Evolutionary conservation across 1,284 basidiomycete species (phyloP), one percentile per base, ranked within the genome.

Genomic region (Omphalotus olearius): DNA sequence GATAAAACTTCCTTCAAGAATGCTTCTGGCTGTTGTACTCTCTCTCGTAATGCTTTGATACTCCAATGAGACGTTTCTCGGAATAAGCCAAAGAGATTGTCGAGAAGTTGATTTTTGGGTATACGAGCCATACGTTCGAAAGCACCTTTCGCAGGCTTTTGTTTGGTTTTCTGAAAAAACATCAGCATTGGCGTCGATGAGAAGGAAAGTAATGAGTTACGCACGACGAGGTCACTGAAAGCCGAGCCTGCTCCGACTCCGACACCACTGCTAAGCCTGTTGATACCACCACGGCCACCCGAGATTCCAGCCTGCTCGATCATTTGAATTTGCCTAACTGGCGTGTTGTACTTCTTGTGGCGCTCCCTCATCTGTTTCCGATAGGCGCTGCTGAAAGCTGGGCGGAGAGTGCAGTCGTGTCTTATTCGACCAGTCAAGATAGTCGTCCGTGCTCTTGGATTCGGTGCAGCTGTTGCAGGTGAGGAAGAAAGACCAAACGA

Each of bases 51-150:
- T 14, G 82, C 75, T 57, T 88, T 87, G 65, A 97, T 84, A 54
- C 83, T 76, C 93, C 93, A 98, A 57, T 85, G 85, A 35, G 88
- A 82, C 54, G 82, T 80, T 50, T 91, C 82, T 53, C 82, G 80
- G 73, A 96, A 98, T 6, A 87, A 73, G 1, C 69, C 64, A 67
- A 98, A 96, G 26, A 98, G 78, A 56, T 88, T 69, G 67, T 98
- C 93, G 63, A 93, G 76, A 7, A 98, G 80, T 63, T 96, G 91
- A 71, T 93, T 89, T 54, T 86, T 81, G 18, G 93, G 90, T 72
- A 95, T 87, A 61, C 93, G 85, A 11, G 92, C 89, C 78, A 91
- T 90, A 60, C 92, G 90, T 67, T 94, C 90, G 70, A 87, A 88
- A 33, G 78, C 73, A 39, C 83, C 85, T 60, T 89, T 89, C 16